Percentiles rank a stretch among this genome's conserved stretches.
phyloP scores from a whole-genome alignment of 352 stramenopile genomes.

The Bremia lactucae region DNA sequence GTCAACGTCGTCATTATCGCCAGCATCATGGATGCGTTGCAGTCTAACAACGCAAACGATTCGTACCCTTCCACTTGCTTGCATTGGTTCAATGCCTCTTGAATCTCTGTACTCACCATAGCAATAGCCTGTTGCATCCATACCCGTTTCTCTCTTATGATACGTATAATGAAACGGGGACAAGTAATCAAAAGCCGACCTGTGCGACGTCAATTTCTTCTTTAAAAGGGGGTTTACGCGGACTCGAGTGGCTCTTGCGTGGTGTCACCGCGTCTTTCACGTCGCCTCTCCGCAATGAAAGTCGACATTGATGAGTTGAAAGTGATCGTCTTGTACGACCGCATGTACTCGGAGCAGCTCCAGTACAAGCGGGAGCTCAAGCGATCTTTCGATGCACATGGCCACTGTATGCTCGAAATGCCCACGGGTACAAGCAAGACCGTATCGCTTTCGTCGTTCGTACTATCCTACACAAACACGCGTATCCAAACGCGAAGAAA shows the following conservation, averaged over 20 bases:
- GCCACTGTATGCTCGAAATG: constrained; percentile 98
- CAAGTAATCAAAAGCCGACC: not conserved
- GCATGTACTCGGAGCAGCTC: constrained; percentile 98
- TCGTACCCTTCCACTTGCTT: constrained; percentile 57
- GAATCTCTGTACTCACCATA: constrained; percentile 33
- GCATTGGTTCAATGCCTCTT: constrained; percentile 32
- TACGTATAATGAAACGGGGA: constrained; percentile 20
- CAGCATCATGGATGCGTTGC: constrained; percentile 2
- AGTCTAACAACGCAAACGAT: constrained; percentile 36
- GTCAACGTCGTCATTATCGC: constrained; percentile 12
- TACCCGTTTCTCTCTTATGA: constrained; percentile 19
- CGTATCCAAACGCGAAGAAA: constrained; percentile 92
- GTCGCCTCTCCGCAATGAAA: constrained; percentile 45
- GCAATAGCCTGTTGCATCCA: constrained; percentile 48
- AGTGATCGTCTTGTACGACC: constrained; percentile 96
- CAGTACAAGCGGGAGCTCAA: constrained; percentile 99
- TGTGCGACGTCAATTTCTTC: constrained; percentile 34
- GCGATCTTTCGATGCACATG: constrained; percentile 92
- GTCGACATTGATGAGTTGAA: constrained; percentile 90
- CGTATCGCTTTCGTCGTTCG: constrained; percentile 93
- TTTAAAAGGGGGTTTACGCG: constrained; percentile 53
- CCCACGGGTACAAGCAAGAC: constrained; percentile 98
- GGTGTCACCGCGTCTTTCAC: constrained; percentile 2
- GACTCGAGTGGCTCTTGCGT: constrained; percentile 39
- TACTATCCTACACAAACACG: constrained; percentile 93